Evolutionary conservation across 2,329 filamentous ascomycete species (phyloP).

Genomic region (Aaosphaeria pasadenensis): DNA sequence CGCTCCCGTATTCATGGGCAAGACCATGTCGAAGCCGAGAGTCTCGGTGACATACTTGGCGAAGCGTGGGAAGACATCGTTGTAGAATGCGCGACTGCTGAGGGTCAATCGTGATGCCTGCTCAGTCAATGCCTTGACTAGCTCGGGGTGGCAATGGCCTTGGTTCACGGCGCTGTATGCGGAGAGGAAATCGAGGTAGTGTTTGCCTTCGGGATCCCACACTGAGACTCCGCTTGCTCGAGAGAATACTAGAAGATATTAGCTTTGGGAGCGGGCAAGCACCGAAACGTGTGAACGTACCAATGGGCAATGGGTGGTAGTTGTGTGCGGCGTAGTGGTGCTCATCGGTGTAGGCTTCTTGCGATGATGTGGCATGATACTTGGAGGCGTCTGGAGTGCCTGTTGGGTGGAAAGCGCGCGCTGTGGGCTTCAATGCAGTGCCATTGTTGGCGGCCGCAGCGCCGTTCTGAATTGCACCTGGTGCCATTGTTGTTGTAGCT

Average conservation of each 20-base stretch:
- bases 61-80: constrained; percentile 96
- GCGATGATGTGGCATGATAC: constrained; percentile 75
- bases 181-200: constrained; percentile 97
- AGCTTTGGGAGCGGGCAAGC: neutral
- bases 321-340: constrained; percentile 91
- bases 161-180: constrained; percentile 98
- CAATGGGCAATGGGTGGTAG: constrained; percentile 94
- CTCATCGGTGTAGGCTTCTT: constrained; percentile 76
- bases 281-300: constrained; percentile 14
- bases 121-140: constrained; percentile 84
- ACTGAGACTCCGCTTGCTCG: constrained; percentile 81
- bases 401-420: constrained; percentile 36
- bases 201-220: constrained; percentile 89
- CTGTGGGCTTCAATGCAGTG: constrained; percentile 33
- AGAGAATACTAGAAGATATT: constrained; percentile 57
- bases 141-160: constrained; percentile 94
- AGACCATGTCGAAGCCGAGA: constrained; percentile 95
- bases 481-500: constrained; percentile 27
- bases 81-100: constrained; percentile 94
- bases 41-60: constrained; percentile 85
- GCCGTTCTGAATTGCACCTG: constrained; percentile 29
- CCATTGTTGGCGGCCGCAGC: constrained; percentile 19
- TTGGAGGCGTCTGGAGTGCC: constrained; percentile 40
- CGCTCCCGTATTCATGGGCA: constrained; percentile 97
- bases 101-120: constrained; percentile 88